Percentiles rank a stretch among this genome's conserved stretches.
Conservation (phyloP, 306 rosid species). For the Arachis stenosperma region DNA sequence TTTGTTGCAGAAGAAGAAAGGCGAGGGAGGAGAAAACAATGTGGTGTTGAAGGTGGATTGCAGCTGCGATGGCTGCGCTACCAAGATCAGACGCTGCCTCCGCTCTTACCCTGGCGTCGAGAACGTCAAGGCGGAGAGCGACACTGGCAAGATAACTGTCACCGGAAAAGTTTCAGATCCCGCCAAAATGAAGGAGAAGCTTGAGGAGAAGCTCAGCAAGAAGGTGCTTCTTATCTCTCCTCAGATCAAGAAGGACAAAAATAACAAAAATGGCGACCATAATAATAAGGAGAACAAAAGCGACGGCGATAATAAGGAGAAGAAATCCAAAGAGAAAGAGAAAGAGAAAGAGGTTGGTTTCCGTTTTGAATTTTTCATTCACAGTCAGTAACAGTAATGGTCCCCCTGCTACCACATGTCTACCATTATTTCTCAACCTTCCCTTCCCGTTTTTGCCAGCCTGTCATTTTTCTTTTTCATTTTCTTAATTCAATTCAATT, state of each 20-base stretch:
- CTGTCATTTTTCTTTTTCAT: constrained; percentile 27
- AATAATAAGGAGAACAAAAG: constrained; percentile 46
- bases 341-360: neutral
- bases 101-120: constrained; percentile 60
- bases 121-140: constrained; percentile 55
- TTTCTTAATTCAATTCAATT: neutral
- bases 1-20: constrained; percentile 50
- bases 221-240: constrained; percentile 85
- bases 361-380: neutral
- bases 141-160: constrained; percentile 65
- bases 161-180: constrained; percentile 74
- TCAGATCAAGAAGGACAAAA: constrained; percentile 63
- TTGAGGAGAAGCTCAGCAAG: constrained; percentile 67
- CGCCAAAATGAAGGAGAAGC: constrained; percentile 51
- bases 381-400: constrained; percentile 8
- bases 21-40: constrained; percentile 48
- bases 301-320: constrained; percentile 60
- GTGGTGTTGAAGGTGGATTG: constrained; percentile 65
- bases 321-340: constrained; percentile 54
- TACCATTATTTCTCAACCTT: too few relatives aligned
- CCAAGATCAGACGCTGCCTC: constrained; percentile 52
- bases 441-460: constrained; percentile 16
- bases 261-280: constrained; percentile 47
- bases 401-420: constrained; percentile 4
- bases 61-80: constrained; percentile 83